Conservation (phyloP, 441 rosid species). For the Manihot esculenta region DNA sequence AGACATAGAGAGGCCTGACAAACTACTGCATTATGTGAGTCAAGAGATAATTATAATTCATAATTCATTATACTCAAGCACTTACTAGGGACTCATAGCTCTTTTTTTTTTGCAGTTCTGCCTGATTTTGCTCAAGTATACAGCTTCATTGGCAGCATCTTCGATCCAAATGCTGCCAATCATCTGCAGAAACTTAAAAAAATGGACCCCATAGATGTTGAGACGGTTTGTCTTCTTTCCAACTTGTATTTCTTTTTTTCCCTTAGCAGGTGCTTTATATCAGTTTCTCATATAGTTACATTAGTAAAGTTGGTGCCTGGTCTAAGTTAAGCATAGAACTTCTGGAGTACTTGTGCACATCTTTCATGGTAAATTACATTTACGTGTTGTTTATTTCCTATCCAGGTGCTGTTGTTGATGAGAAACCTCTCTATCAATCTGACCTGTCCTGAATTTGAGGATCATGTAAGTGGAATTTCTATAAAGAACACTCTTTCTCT, state of each 20-base stretch:
- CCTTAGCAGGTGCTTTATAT: neutral
- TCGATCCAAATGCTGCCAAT: conserved; percentile 67
- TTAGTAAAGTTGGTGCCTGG: neutral
- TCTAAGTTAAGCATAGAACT: neutral
- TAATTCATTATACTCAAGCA: neutral
- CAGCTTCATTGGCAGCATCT: conserved; percentile 87
- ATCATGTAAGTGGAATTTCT: conserved; percentile 56
- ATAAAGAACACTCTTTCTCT: neutral
- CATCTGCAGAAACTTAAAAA: conserved; percentile 77
- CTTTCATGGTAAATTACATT: neutral
- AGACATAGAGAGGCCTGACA: neutral
- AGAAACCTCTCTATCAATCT: conserved; percentile 82
- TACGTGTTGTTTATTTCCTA: conserved; percentile 4
- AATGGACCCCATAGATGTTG: conserved; percentile 87
- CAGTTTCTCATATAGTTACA: neutral
- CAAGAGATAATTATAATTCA: neutral
- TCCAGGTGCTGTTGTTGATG: conserved; percentile 79
- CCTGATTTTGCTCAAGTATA: conserved; percentile 93
- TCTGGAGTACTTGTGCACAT: neutral
- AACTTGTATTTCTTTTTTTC: neutral
- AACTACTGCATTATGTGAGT: neutral
- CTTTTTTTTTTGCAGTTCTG: conserved; percentile 56
- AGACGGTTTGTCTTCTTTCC: conserved; percentile 54
- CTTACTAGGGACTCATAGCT: conserved; percentile 4
- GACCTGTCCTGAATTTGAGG: conserved; percentile 77